Evolutionary conservation across 2,329 filamentous ascomycete genomes (phyloP).

Genomic region (Penicillium brevicompactum): DNA sequence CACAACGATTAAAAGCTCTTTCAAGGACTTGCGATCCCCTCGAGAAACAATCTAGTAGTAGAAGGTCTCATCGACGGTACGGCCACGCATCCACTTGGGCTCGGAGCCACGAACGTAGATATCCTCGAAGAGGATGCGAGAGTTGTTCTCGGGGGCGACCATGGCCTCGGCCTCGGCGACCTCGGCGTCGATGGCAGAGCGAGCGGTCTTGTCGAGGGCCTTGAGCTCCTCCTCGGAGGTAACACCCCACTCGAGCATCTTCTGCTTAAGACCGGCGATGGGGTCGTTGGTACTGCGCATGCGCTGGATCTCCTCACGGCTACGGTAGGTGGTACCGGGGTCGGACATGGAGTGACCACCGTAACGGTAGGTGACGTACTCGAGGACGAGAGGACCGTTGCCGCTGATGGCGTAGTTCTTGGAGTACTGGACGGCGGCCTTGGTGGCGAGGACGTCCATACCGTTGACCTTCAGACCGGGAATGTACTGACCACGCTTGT

Average conservation of each 20-base stretch:
- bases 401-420: conserved; percentile 81
- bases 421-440: conserved; percentile 91
- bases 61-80: conserved; percentile 89
- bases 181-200: conserved; percentile 82
- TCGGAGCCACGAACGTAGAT: conserved; percentile 90
- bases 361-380: conserved; percentile 99
- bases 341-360: conserved; percentile 99
- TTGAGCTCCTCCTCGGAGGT: conserved; percentile 94
- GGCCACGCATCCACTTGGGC: conserved; percentile 83
- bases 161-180: conserved; percentile 89
- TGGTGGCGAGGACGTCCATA: conserved; percentile 98
- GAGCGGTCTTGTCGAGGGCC: conserved; percentile 90
- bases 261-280: conserved; percentile 96
- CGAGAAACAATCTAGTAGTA: conserved; percentile 59
- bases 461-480: conserved; percentile 99
- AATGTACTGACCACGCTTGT: conserved; percentile 99
- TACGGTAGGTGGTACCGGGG: conserved; percentile 98
- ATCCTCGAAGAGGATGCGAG: conserved; percentile 90
- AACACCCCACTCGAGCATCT: conserved; percentile 94
- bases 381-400: conserved; percentile 92
- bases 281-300: conserved; percentile 99
- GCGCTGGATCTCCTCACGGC: conserved; percentile 98
- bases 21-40: conserved; percentile 8
- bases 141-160: conserved; percentile 73
- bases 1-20: conserved; percentile 17